These are phyloP conservation scores for Coniochaeta sp. DNA, from an alignment of 2,329 filamentous ascomycete species.

Conservation along the genomic window DNA sequence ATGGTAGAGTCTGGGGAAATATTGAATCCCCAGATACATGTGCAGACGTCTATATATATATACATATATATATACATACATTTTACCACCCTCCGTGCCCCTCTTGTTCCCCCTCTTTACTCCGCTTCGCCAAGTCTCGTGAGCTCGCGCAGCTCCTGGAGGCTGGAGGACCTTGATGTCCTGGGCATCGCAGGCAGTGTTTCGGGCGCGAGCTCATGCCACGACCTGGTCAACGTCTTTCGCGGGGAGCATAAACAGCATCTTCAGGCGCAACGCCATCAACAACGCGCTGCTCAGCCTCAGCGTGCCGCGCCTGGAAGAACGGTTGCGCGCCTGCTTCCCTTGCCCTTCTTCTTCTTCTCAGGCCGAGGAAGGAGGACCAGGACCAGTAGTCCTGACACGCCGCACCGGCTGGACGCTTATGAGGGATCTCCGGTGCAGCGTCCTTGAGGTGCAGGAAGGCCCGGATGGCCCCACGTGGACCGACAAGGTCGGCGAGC, in stretches of 20 bases:
- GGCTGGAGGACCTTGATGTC: too few species aligned
- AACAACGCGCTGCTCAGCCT: constrained; percentile 64
- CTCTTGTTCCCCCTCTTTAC: not conserved
- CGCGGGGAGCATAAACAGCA: constrained; percentile 41
- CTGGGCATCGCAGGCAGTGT: too few species aligned
- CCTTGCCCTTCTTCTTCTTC: too few species aligned
- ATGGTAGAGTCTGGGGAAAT: not conserved
- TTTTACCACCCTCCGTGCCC: not conserved
- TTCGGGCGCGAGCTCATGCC: too few species aligned
- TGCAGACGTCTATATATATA: too few species aligned
- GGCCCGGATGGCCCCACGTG: constrained; percentile 59
- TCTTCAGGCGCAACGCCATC: constrained; percentile 70
- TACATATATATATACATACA: too few species aligned
- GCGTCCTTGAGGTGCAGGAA: constrained; percentile 64
- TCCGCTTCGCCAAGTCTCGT: not conserved
- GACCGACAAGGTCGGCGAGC: constrained; percentile 41
- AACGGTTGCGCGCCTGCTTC: constrained; percentile 51
- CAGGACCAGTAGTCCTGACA: too few species aligned
- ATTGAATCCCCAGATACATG: not conserved
- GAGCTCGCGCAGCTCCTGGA: too few species aligned
- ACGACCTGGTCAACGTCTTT: too few species aligned
- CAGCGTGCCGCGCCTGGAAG: not conserved
- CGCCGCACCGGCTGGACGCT: constrained; percentile 77
- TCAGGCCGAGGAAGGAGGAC: too few species aligned
- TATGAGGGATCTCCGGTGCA: constrained; percentile 64